phyloP scores from a whole-genome alignment of 2,329 filamentous ascomycete genomes.

The Xylariaceae sp. region DNA sequence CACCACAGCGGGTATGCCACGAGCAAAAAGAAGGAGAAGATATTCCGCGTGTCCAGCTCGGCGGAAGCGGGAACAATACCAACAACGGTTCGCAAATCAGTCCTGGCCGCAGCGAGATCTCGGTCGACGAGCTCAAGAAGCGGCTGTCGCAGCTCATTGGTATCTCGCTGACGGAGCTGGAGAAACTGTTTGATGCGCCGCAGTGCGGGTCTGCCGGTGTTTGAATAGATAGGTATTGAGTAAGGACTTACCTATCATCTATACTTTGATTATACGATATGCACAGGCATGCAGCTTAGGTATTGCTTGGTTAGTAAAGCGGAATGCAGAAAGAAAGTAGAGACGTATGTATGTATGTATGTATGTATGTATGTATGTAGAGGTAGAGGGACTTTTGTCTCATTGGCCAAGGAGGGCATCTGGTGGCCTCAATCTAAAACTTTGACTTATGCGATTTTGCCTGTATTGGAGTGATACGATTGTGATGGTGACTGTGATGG shows the following conservation, averaged over 20 bases:
- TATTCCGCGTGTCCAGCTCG: slow-evolving; percentile 7
- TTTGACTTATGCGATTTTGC: not conserved
- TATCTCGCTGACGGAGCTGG: slow-evolving; percentile 40
- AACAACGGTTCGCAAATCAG: not conserved
- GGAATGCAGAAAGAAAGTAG: too few species aligned
- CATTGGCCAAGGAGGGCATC: not conserved
- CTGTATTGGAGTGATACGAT: not conserved
- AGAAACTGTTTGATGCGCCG: slow-evolving; percentile 39
- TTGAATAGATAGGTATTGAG: not conserved
- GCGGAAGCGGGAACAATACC: slow-evolving; percentile 1
- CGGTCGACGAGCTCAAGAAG: slow-evolving; percentile 42
- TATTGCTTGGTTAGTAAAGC: too few species aligned
- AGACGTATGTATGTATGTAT: too few species aligned
- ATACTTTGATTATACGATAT: slow-evolving; percentile 22
- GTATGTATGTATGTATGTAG: too few species aligned
- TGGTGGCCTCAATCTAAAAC: not conserved
- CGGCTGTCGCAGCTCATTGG: slow-evolving; percentile 41
- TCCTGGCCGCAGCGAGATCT: slow-evolving; percentile 37
- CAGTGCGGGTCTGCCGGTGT: slow-evolving; percentile 11
- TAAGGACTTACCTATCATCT: not conserved
- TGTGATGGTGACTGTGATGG: too few species aligned
- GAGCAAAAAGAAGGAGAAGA: not conserved
- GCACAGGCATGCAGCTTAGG: slow-evolving; percentile 2
- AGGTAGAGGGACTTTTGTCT: not conserved
- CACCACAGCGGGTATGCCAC: not conserved